Evolutionary conservation across 345 rosid species (phyloP), one percentile per base, ranked within the genome.

Genomic region (Eucalyptus camaldulensis): DNA sequence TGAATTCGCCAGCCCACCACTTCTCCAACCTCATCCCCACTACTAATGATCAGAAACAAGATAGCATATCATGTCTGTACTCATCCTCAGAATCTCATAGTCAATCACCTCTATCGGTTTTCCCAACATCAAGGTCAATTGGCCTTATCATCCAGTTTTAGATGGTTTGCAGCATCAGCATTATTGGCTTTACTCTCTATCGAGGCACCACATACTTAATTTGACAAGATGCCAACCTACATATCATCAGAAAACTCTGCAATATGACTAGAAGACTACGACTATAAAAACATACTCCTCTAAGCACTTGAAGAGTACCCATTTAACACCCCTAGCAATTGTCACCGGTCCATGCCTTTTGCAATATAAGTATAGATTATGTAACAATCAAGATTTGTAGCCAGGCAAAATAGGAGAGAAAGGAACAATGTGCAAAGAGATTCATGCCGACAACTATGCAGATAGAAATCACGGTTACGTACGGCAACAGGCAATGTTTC

Each of bases 401-500:
- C 85, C 29, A 1, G 85, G 29, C 85, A 22, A 40, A 6, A 40
- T 40, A 76, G 15, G 47, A 76, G 47, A 76, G 47, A 76, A 21
- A 40, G 29, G 47, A 40, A 40, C 85, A 40, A 40, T 76, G 24
- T 11, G 47, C 85, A 22, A 76, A 37, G 7, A 21, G 47, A 76
- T 76, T 40, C 47, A 43, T 76, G 47, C 85, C 8, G 29, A 40
- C 27, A 40, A 37, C 85, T 21, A 21, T 10, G 40, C 29, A 33
- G 31, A 37, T 43, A 22, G 49, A 87, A 56, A 17, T 17, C 31
- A 15, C 5, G 49, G 29, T 60, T 80, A 85, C 94, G 81, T 69
- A 92, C 94, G 4, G 92, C 86, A 49, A 90, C 80, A 87, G 94
- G 93, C 89, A 92, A 40, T 6, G 85, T 88, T 27, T 91, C 85